phyloP scores from a whole-genome alignment of 495 filamentous ascomycete genomes.

The Penicillium crystallinum region DNA sequence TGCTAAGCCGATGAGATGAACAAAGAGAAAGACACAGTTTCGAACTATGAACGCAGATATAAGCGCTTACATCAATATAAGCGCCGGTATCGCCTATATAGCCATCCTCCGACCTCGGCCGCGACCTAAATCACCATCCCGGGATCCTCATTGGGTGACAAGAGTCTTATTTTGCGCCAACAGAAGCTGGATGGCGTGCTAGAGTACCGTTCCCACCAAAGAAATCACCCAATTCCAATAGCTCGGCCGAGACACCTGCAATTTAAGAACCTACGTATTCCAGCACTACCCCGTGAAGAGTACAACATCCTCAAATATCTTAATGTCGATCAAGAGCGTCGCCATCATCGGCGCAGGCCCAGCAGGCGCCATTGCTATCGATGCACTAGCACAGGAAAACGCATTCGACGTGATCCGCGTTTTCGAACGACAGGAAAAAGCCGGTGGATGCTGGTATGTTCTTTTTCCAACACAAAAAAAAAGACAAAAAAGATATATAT shows the following conservation, averaged over 20 bases:
- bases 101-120: neutral
- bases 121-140: neutral
- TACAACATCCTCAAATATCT: neutral
- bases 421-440: slow-evolving; percentile 53
- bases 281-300: neutral
- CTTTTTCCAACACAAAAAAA: too few species aligned
- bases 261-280: neutral
- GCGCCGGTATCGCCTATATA: too few species aligned
- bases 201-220: slow-evolving; percentile 8
- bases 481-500: too few species aligned
- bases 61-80: neutral
- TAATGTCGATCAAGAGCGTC: slow-evolving; percentile 41
- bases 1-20: neutral
- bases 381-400: slow-evolving; percentile 53
- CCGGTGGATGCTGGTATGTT: slow-evolving; percentile 55
- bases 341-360: slow-evolving; percentile 58
- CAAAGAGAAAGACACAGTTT: neutral
- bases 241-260: slow-evolving; percentile 19
- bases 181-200: slow-evolving; percentile 22
- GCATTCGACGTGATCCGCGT: slow-evolving; percentile 52
- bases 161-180: slow-evolving; percentile 12
- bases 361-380: slow-evolving; percentile 52
- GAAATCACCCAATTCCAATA: slow-evolving; percentile 1
- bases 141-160: neutral
- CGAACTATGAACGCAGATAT: neutral